Evolutionary conservation across 768 basidiomycete species (phyloP).

Genomic region (Boletus patriciae): DNA sequence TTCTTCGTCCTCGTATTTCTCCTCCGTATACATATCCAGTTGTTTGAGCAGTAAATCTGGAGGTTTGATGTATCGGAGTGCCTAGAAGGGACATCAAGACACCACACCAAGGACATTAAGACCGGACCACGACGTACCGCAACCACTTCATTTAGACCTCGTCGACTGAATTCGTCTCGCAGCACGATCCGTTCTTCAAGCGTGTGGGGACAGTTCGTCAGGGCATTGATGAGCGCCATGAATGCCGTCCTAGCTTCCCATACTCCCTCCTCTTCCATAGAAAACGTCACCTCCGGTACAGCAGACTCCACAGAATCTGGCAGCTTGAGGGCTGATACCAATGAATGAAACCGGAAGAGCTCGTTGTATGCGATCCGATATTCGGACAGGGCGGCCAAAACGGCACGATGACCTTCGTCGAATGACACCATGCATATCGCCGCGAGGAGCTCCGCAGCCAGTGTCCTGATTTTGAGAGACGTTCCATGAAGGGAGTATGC

Average conservation of each 20-base stretch:
- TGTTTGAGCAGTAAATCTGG: constrained; percentile 80
- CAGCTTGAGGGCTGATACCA: constrained; percentile 63
- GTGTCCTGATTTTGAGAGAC: constrained; percentile 65
- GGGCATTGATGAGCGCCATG: constrained; percentile 77
- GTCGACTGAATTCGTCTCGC: constrained; percentile 77
- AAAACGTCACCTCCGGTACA: constrained; percentile 34
- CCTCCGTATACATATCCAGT: constrained; percentile 78
- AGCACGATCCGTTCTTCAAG: constrained; percentile 78
- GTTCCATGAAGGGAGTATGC: constrained; percentile 66
- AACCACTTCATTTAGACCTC: constrained; percentile 82
- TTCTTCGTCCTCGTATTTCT: constrained; percentile 88
- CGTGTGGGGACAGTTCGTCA: constrained; percentile 68
- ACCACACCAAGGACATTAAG: background rate
- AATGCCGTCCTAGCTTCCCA: constrained; percentile 82
- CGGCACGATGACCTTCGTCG: constrained; percentile 67
- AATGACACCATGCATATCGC: constrained; percentile 78
- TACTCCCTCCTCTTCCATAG: constrained; percentile 60
- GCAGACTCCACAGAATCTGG: constrained; percentile 44
- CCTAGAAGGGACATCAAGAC: constrained; percentile 41
- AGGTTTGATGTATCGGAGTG: constrained; percentile 70
- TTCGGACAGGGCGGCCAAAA: constrained; percentile 79
- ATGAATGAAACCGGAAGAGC: constrained; percentile 73
- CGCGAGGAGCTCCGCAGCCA: constrained; percentile 76
- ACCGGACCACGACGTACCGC: constrained; percentile 54
- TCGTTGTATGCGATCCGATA: constrained; percentile 71